Evolutionary conservation across 2,329 filamentous ascomycete genomes (phyloP).

Genomic region (Hawksworthiomyces lignivorus): DNA sequence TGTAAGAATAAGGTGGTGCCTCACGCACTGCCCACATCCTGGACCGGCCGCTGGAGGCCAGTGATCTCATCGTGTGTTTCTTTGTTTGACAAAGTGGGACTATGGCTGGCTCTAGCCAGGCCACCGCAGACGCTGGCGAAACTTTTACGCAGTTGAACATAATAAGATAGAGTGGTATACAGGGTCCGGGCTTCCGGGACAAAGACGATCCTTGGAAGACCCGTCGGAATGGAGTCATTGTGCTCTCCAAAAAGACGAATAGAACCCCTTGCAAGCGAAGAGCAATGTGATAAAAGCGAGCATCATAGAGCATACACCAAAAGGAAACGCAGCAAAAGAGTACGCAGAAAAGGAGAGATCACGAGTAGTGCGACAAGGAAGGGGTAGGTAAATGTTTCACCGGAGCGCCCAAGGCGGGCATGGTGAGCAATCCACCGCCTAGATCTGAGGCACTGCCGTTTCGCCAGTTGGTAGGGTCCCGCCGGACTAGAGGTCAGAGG

Average conservation of each 20-base stretch:
- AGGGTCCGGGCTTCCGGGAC: constrained; percentile 1
- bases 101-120: neutral
- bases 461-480: constrained; percentile 10
- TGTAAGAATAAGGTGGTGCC: too few species aligned
- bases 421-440: constrained; percentile 1
- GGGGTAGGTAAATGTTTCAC: constrained; percentile 9
- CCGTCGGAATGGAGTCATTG: too few species aligned
- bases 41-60: neutral
- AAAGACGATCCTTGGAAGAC: too few species aligned
- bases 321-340: too few species aligned
- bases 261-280: neutral
- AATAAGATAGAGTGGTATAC: too few species aligned
- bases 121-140: too few species aligned
- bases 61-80: constrained; percentile 6
- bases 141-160: too few species aligned
- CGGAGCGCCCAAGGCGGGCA: constrained; percentile 8
- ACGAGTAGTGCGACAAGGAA: constrained; percentile 9
- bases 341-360: constrained; percentile 1
- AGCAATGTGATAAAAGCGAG: too few species aligned
- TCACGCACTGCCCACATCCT: too few species aligned
- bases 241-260: constrained; percentile 2
- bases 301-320: too few species aligned
- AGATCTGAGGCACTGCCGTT: constrained; percentile 16
- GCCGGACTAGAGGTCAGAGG: constrained; percentile 13
- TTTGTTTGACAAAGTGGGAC: constrained; percentile 4